Evolutionary conservation across 1,284 basidiomycete genomes (phyloP), one percentile per base, ranked within the genome.

Genomic region (Blastosporella zonata): DNA sequence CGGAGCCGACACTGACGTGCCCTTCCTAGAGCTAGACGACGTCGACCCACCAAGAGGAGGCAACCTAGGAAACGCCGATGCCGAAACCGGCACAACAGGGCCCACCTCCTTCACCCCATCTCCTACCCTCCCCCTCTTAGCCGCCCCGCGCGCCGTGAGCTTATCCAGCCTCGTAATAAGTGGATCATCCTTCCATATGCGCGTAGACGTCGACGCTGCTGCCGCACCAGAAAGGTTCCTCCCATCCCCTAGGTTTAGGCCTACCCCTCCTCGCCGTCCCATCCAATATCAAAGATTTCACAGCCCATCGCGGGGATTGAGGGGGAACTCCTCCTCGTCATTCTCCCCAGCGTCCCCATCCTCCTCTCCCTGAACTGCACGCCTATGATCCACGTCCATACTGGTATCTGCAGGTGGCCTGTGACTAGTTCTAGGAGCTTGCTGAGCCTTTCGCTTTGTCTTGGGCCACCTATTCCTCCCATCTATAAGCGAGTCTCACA

Each of bases 401-500:
- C n/a, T n/a, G n/a, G n/a, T n/a, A n/a, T n/a, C n/a, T n/a, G n/a
- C n/a, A n/a, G n/a, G n/a, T n/a, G n/a, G n/a, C n/a, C n/a, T n/a
- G n/a, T n/a, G n/a, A n/a, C n/a, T n/a, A n/a, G n/a, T n/a, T n/a
- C n/a, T n/a, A n/a, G n/a, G n/a, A n/a, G n/a, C n/a, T n/a, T n/a
- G n/a, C n/a, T n/a, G n/a, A n/a, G n/a, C n/a, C n/a, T n/a, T n/a
- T n/a, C n/a, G n/a, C n/a, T n/a, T n/a, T n/a, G n/a, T n/a, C n/a
- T n/a, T n/a, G n/a, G n/a, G n/a, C n/a, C n/a, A n/a, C n/a, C n/a
- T n/a, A n/a, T n/a, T n/a, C 6, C 29, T 15, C 5, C 35, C 46
- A 34, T 46, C 48, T 27, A 53, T 18, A 18, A 51, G 31, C 27
- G 39, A 27, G 29, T 53, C 49, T 17, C 39, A 46, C n/a, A 53